Base-by-base conservation (phyloP, 208 protist species). In the Histomonas meleagridis region DNA sequence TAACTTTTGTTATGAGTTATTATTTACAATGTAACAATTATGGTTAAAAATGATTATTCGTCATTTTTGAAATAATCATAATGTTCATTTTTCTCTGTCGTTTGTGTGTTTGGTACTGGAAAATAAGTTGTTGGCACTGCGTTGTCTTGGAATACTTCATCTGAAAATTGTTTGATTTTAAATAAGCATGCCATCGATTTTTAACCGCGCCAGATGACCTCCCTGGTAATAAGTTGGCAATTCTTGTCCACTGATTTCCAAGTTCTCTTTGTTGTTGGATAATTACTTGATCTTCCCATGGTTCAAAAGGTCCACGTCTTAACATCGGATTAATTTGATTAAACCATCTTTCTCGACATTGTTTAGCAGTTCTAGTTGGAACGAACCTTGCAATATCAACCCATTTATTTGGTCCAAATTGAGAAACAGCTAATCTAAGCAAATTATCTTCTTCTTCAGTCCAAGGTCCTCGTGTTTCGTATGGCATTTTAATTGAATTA, bases 251-350 rank as follows among this genome's bases (percentile, higher is more conserved):
- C 40, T 40, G 9, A 35, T 79, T 79, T n/a, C 70, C 70, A 23
- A 79, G 26, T 79, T 79, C 70, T 79, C 49, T 79, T 43, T 79
- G 70, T 79, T 79, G 46, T 79, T 79, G 40, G 70, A 79, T 79
- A 48, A 79, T 79, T 46, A 79, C 49, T 49, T 79, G 32, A 49
- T 79, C 70, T 51, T 79, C 70, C 70, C 70, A 79, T n/a, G 32
- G 40, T 35, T 79, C 70, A 35, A 79, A 79, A 51, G 70, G n/a
- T 0, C 70, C 70, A 49, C 49, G 70, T 28, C 49, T 79, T 23
- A 46, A 46, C 28, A 49, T 46, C n/a, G 70, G 70, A 46, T 46
- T 49, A 23, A 79, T n/a, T n/a, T 40, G 40, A 18, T 79, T 79
- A 79, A 79, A 79, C 70, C 70, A 79, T 48, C 70, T 23, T 51